Base-by-base conservation (phyloP, 441 rosid species). In the Arabidopsis lyrata region DNA sequence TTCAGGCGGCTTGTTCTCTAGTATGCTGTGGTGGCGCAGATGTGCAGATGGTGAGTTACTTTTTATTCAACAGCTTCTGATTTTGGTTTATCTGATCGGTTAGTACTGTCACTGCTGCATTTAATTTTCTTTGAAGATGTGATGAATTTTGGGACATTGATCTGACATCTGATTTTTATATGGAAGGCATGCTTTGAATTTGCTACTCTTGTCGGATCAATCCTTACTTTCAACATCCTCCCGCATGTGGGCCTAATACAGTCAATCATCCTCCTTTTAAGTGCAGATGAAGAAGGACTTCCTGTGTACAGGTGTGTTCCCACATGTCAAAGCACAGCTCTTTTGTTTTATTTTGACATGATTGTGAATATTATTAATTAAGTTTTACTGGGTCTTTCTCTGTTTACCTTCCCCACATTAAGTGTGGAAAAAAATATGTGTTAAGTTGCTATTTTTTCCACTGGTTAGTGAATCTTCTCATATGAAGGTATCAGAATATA, bases 161-260 rank as follows among this genome's bases (percentile, higher is more conserved):
- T 81, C 86, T 93, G 83, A 90, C 81, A 62, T 39, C 69, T 82
- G 44, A 70, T 77, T 66, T 66, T 85, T 84, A 75, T 88, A 74
- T 87, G 81, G 83, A 82, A 96, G 99, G 99, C 97, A 60, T 91
- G 97, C 84, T 90, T 93, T 80, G 98, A 96, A 80, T 92, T 93
- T 63, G 94, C 90, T 68, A 82, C 95, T 60, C 81, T 90, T 70
- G 76, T 84, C 34, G 90, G 83, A 77, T 91, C 99, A 27, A 87
- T 87, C 70, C 75, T 86, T 70, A 85, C 81, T 80, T 82, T 77
- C 81, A 89, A 88, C 76, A 80, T 86, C 69, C 83, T 93, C 77
- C 98, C 97, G 72, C 83, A 84, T 73, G 90, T 88, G 86, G 83
- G 81, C 68, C 68, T 93, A 38, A 89, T 93, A 69, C 89, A 54